Evolutionary conservation across 371 early-diverging fungal genomes (phyloP), one percentile per base, ranked within the genome.

Genomic region (Mucor ambiguus): DNA sequence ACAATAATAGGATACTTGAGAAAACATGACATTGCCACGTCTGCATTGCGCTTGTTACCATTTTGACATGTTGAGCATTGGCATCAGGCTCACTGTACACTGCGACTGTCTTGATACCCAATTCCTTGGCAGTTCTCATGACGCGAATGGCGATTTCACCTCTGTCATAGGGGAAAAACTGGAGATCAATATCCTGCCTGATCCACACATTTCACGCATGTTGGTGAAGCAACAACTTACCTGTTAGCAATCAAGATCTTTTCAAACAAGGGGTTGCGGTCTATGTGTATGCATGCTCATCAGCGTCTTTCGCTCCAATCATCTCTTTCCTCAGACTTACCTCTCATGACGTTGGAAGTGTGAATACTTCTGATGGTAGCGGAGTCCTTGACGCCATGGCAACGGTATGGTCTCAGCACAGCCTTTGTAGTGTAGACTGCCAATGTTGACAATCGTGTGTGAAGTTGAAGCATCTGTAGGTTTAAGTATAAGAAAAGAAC

Each of bases 141-240:
- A 95, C 91, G 61, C 95, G 91, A 75, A 90, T 89, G n/a, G 95
- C 95, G 62, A 95, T 94, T 74, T 95, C 95, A 68, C 95, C 95
- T 66, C 90, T 88, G 32, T 28, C 20, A 38, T 12, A 49, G 22
- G 24, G 29, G 14, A 60, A n/a, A 8, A 8, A 8, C 33, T 30
- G 37, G 41, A 32, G 22, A 12, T 5, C 22, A n/a, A 26, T 61
- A 22, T 20, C 20, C 22, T 33, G 16, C 9, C 18, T 32, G 14
- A 56, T n/a, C 18, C n/a, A 9, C 30, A 18, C 32, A 32, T 9
- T 29, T 30, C 30, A 29, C 55, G 28, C 55, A 30, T 26, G 35
- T 33, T 33, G 35, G 59, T 11, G 49, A 59, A 30, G 10, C 8
- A 26, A 3, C 20, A 32, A 4, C 26, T 73, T 77, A 76, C 90